A percentile compares a stretch with the other conserved stretches of the same genome.
These are phyloP conservation scores for Cyclocybe cylindracea DNA, from an alignment of 768 basidiomycete genomes.

Conservation along the genomic window DNA sequence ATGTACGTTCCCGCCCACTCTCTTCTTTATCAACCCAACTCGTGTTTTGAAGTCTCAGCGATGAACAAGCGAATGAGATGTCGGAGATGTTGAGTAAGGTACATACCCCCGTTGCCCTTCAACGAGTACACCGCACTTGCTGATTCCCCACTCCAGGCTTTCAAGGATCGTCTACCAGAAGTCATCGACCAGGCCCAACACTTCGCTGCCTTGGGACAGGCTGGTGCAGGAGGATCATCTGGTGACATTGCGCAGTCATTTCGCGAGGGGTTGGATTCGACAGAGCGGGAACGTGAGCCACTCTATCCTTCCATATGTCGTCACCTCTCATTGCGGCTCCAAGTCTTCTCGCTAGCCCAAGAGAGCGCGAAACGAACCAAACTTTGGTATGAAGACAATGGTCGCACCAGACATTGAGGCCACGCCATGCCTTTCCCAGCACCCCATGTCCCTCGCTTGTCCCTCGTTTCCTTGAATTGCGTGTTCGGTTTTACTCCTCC, in stretches of 20 bases:
- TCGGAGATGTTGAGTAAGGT: constrained; percentile 73
- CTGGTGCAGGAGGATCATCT: constrained; percentile 50
- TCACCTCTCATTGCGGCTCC: not conserved
- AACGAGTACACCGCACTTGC: not conserved
- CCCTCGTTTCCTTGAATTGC: constrained; percentile 12
- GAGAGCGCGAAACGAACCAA: constrained; percentile 78
- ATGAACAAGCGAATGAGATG: constrained; percentile 71
- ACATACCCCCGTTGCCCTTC: not conserved
- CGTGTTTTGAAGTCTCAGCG: constrained; percentile 58
- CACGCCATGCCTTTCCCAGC: not conserved
- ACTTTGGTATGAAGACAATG: constrained; percentile 80
- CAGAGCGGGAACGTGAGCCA: constrained; percentile 83
- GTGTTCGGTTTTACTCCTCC: constrained; percentile 6
- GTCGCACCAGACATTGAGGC: constrained; percentile 50
- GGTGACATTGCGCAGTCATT: constrained; percentile 73
- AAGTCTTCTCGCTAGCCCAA: constrained; percentile 87
- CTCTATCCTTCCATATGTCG: not conserved
- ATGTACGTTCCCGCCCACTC: constrained; percentile 47
- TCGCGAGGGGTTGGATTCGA: constrained; percentile 89
- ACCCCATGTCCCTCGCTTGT: not conserved
- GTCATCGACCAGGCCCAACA: constrained; percentile 88
- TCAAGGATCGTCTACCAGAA: constrained; percentile 74
- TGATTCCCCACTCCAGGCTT: constrained; percentile 50
- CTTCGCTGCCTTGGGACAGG: constrained; percentile 70
- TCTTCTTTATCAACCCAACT: constrained; percentile 1